Percentiles rank a stretch among this genome's conserved stretches.
Conservation (phyloP, 768 basidiomycete species). For the Tulasnella sp. region DNA sequence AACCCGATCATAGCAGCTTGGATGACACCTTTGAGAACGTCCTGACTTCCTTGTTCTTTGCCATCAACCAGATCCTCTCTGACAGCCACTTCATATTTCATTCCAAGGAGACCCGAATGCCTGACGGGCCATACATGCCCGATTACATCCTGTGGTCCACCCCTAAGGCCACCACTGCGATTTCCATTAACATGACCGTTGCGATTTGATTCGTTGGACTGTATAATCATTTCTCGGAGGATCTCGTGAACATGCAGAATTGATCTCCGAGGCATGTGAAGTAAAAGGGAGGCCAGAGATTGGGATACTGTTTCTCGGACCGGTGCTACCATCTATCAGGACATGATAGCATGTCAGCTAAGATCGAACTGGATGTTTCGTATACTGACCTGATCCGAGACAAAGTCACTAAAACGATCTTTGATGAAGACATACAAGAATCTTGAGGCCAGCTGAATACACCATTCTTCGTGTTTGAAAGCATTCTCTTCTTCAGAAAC, state of each 20-base stretch:
- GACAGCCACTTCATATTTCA: slow-evolving; percentile 97
- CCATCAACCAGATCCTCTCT: slow-evolving; percentile 64
- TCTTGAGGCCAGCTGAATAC: slow-evolving; percentile 73
- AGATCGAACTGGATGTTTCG: too few relatives aligned
- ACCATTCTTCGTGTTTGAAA: slow-evolving; percentile 68
- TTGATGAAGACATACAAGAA: slow-evolving; percentile 82
- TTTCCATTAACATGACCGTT: slow-evolving; percentile 5
- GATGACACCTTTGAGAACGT: slow-evolving; percentile 67
- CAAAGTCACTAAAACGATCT: slow-evolving; percentile 97
- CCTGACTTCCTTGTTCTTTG: slow-evolving; percentile 33
- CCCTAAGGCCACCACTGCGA: slow-evolving; percentile 16
- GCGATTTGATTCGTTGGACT: slow-evolving; percentile 25
- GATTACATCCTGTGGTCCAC: slow-evolving; percentile 26
- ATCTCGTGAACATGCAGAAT: slow-evolving; percentile 70
- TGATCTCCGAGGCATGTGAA: slow-evolving; percentile 75
- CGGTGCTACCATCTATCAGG: slow-evolving; percentile 67
- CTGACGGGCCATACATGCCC: slow-evolving; percentile 83
- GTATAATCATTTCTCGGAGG: slow-evolving; percentile 86
- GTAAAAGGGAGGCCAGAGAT: slow-evolving; percentile 74
- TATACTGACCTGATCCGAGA: slow-evolving; percentile 63
- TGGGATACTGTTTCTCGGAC: slow-evolving; percentile 95
- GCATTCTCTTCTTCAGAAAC: slow-evolving; percentile 45
- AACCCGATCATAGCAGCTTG: slow-evolving; percentile 87
- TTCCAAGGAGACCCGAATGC: slow-evolving; percentile 91
- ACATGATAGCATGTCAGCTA: neutral